Evolutionary conservation across 176 grass and related monocot species (phyloP).

Genomic region (Ananas comosus): DNA sequence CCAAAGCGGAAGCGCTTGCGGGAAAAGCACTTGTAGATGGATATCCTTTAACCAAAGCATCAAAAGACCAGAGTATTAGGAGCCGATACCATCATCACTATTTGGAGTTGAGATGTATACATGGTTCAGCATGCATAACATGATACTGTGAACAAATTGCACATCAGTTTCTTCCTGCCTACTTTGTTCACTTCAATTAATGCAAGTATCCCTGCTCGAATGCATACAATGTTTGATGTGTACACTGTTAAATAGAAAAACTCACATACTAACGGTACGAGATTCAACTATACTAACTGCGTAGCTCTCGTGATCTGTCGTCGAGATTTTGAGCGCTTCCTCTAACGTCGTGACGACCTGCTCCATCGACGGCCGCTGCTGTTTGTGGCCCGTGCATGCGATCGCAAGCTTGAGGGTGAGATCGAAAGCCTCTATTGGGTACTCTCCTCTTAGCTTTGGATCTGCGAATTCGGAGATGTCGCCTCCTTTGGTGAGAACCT

Average conservation of each 20-base stretch:
- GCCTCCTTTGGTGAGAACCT: constrained; percentile 34
- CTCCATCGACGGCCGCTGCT: constrained; percentile 54
- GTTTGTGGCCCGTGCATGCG: constrained; percentile 50
- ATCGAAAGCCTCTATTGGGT: constrained; percentile 45
- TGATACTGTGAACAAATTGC: too few relatives aligned
- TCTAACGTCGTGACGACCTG: constrained; percentile 39
- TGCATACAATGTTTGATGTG: too few relatives aligned
- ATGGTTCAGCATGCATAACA: too few relatives aligned
- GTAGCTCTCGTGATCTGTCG: constrained; percentile 13
- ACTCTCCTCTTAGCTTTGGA: constrained; percentile 44
- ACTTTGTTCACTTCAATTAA: too few relatives aligned
- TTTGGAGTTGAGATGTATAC: too few relatives aligned
- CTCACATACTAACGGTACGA: not conserved
- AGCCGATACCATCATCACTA: too few relatives aligned
- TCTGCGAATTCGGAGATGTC: constrained; percentile 39
- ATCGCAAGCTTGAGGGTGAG: constrained; percentile 49
- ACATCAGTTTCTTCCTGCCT: too few relatives aligned
- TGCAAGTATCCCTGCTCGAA: too few relatives aligned
- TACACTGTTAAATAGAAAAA: not conserved
- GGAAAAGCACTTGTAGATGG: too few relatives aligned
- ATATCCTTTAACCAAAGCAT: too few relatives aligned
- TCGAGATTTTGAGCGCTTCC: constrained; percentile 44
- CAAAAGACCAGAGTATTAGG: too few relatives aligned
- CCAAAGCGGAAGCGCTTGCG: too few relatives aligned
- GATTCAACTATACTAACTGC: constrained; percentile 24